Evolutionary conservation across 2,329 filamentous ascomycete species (phyloP).

Genomic region (Trichophyton schoenleinii): DNA sequence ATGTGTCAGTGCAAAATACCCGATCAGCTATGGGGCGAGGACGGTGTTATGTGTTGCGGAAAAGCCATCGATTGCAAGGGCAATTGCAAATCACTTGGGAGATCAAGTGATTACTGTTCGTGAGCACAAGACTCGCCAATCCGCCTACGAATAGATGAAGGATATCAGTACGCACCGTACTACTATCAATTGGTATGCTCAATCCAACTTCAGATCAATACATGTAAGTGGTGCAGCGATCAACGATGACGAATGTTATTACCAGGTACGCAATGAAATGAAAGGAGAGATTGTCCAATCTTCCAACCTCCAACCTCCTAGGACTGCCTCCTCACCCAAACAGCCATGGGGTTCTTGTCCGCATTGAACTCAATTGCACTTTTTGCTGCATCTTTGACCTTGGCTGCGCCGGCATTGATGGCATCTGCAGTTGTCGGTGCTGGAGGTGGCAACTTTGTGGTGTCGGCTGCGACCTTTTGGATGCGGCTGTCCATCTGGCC

Average conservation of each 20-base stretch:
- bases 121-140: conserved; percentile 1
- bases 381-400: not conserved
- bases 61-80: conserved; percentile 4
- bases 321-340: not conserved
- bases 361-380: not conserved
- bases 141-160: too few relatives aligned
- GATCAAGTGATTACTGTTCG: conserved; percentile 3
- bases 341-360: not conserved
- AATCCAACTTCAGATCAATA: too few relatives aligned
- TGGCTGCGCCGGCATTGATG: not conserved
- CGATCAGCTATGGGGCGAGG: not conserved
- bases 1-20: not conserved
- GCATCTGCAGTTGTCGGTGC: not conserved
- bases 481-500: not conserved
- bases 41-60: conserved; percentile 4
- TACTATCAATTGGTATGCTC: too few relatives aligned
- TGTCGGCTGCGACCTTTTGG: not conserved
- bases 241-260: too few relatives aligned
- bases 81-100: conserved; percentile 6
- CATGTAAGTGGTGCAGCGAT: too few relatives aligned
- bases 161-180: too few relatives aligned
- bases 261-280: too few relatives aligned
- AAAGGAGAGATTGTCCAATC: too few relatives aligned
- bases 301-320: too few relatives aligned
- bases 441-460: not conserved